phyloP scores from a whole-genome alignment of 2,329 filamentous ascomycete species.

The Trichoderma cornu-damae region DNA sequence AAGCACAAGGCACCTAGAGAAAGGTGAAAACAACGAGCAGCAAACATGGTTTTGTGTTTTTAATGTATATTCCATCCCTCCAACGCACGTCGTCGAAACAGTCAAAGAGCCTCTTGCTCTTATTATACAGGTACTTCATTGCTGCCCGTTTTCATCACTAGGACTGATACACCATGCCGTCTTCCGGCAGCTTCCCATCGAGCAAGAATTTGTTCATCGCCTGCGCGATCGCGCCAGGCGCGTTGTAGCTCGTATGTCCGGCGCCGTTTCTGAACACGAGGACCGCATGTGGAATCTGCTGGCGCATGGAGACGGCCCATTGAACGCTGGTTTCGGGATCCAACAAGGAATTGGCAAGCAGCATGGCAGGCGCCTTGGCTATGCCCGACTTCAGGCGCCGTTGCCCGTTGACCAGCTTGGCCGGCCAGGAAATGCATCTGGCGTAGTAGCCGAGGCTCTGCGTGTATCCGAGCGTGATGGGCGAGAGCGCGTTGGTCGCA shows the following conservation, averaged over 20 bases:
- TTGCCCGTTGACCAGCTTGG: too few relatives aligned
- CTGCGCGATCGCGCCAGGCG: background rate
- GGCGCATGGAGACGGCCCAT: background rate
- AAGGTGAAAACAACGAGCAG: too few relatives aligned
- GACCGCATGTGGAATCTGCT: background rate
- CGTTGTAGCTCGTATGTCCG: background rate
- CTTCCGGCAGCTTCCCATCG: background rate
- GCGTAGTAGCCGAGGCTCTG: background rate
- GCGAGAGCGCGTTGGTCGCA: background rate
- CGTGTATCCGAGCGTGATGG: background rate
- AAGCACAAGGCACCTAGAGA: too few relatives aligned
- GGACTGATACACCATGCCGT: background rate
- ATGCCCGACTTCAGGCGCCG: background rate
- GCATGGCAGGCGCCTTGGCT: background rate
- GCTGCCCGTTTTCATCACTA: too few relatives aligned
- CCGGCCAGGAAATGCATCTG: background rate
- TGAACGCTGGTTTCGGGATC: background rate
- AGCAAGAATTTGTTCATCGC: background rate
- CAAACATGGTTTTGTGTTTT: too few relatives aligned
- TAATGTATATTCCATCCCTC: too few relatives aligned
- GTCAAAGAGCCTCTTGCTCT: too few relatives aligned
- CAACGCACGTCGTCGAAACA: too few relatives aligned
- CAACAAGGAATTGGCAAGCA: background rate
- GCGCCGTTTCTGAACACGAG: background rate
- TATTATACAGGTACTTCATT: too few relatives aligned